Base-by-base conservation (phyloP, 2,329 filamentous ascomycete genomes). In the Penicillium sp. region DNA sequence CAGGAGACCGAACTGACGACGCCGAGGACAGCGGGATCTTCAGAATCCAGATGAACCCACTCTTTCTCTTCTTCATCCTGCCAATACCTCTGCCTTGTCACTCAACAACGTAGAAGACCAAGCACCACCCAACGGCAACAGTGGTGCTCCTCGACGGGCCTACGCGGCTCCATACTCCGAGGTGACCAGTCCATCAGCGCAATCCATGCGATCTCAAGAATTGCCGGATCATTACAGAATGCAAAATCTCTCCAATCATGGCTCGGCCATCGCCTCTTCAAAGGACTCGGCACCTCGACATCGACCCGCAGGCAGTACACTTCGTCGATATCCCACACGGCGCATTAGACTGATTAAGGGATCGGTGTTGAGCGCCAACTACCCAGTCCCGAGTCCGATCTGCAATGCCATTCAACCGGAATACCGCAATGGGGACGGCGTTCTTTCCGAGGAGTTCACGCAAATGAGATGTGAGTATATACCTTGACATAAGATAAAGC, bases 311-410 rank as follows among this genome's bases (percentile, higher is more conserved):
- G 6, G 10, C 10, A 13, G 25, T 6, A 27, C 12, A 6, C 12
- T 40, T 11, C 37, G 32, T 2, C 41, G 41, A 3, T 44, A 44
- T 32, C 29, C 37, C 5, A 44, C 41, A 6, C 33, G 41, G n/a
- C 27, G 35, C 27, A 44, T 44, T 22, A 44, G 40, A 17, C 27
- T 44, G 3, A 37, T 34, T 9, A 34, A 44, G 17, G 41, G 37
- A 15, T 36, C 27, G 9, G 37, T 44, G 10, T 15, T 44, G 22
- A 44, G 41, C 13, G 41, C 32, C 7, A 34, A 44, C 12, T 40
- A 44, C 17, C 41, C 41, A 6, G 41, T 44, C 7, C 41, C 41
- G 8, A 44, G 41, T 28, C 37, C 41, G 7, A 44, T 44, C 23
- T 37, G 37, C 17, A 44, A 44, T 37, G 41, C 41, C 8, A 39